Percentiles rank a stretch among this genome's conserved stretches.
Conservation (phyloP, 164 flowering plant species). For the Vitis cinerea region DNA sequence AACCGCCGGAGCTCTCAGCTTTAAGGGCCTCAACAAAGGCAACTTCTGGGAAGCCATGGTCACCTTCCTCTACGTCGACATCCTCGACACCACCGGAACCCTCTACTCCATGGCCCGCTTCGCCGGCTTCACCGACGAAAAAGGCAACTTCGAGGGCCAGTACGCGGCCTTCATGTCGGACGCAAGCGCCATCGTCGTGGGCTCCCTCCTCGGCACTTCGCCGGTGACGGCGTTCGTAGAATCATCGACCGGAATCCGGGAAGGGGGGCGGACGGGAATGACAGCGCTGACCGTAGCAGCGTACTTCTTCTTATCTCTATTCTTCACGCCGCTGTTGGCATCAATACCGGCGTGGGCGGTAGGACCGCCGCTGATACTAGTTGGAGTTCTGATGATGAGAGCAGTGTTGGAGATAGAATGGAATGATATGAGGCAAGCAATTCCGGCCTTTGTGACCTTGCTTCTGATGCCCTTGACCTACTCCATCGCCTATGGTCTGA, state of each 20-base stretch:
- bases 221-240: slow-evolving; percentile 86
- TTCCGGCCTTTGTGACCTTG: slow-evolving; percentile 84
- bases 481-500: slow-evolving; percentile 83
- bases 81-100: slow-evolving; percentile 83
- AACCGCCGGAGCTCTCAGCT: slow-evolving; percentile 85
- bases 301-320: slow-evolving; percentile 67
- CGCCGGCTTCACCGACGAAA: slow-evolving; percentile 59
- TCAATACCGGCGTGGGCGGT: slow-evolving; percentile 97
- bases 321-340: slow-evolving; percentile 86
- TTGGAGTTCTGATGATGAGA: slow-evolving; percentile 94
- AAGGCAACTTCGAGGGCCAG: slow-evolving; percentile 86
- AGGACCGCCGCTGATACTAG: slow-evolving; percentile 86
- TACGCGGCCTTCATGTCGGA: slow-evolving; percentile 95
- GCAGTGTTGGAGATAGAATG: slow-evolving; percentile 86
- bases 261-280: slow-evolving; percentile 89
- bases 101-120: slow-evolving; percentile 87
- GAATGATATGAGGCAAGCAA: slow-evolving; percentile 78
- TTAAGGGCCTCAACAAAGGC: slow-evolving; percentile 42
- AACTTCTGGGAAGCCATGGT: slow-evolving; percentile 81
- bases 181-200: slow-evolving; percentile 72
- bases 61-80: slow-evolving; percentile 83
- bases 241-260: slow-evolving; percentile 87
- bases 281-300: slow-evolving; percentile 78
- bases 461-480: slow-evolving; percentile 82
- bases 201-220: slow-evolving; percentile 85